Evolutionary conservation across 2,329 filamentous ascomycete species (phyloP).

Genomic region (Lachnellula subtilissima): DNA sequence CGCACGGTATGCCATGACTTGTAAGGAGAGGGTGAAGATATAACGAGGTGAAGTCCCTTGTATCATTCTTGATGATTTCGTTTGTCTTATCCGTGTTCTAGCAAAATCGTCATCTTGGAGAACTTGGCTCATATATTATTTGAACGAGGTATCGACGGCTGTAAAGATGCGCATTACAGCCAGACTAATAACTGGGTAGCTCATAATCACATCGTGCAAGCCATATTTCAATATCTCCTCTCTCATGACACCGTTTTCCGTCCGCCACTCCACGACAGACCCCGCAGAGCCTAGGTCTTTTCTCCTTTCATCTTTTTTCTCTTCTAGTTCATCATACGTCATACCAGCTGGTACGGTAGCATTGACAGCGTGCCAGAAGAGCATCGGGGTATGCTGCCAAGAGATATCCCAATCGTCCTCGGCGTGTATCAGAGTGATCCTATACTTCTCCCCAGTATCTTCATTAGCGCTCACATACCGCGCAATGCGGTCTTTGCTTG

Average conservation of each 20-base stretch:
- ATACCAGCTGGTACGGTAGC: constrained; percentile 37
- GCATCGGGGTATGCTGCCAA: constrained; percentile 59
- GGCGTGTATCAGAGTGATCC: constrained; percentile 71
- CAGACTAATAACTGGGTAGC: constrained; percentile 48
- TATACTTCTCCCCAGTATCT: constrained; percentile 33
- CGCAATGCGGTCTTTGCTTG: constrained; percentile 44
- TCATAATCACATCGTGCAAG: constrained; percentile 54
- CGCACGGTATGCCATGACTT: too few species aligned
- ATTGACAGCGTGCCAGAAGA: constrained; percentile 57
- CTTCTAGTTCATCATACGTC: constrained; percentile 41
- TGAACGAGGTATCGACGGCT: too few species aligned
- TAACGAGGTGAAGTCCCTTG: too few species aligned
- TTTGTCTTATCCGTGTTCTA: too few species aligned
- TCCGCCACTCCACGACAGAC: constrained; percentile 44
- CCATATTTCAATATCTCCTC: constrained; percentile 53
- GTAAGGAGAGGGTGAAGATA: too few species aligned
- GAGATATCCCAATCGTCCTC: constrained; percentile 77
- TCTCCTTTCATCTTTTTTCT: constrained; percentile 37
- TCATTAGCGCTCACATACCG: constrained; percentile 39
- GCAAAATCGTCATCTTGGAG: too few species aligned
- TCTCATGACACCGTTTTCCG: constrained; percentile 43
- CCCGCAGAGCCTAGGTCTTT: constrained; percentile 44
- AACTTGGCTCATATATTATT: too few species aligned
- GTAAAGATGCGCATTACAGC: constrained; percentile 47
- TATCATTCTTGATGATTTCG: too few species aligned